Percentiles rank a stretch among this genome's conserved stretches.
phyloP scores from a whole-genome alignment of 2,329 filamentous ascomycete genomes.

The Podosphaera leucotricha region DNA sequence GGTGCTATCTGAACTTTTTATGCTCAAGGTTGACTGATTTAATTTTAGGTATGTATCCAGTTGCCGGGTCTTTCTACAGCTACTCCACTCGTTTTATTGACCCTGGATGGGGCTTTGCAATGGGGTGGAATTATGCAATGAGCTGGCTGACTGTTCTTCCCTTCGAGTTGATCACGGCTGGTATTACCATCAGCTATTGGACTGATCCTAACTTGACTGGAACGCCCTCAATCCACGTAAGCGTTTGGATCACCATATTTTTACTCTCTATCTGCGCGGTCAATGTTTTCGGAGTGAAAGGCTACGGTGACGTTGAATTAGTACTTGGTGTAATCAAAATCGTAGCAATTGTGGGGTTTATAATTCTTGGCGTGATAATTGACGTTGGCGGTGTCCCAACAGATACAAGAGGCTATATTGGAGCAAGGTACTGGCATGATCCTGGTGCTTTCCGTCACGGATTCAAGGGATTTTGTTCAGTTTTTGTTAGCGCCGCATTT shows the following conservation, averaged over 20 bases:
- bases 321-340: slow-evolving; percentile 72
- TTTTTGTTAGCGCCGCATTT: slow-evolving; percentile 56
- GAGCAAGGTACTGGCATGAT: slow-evolving; percentile 52
- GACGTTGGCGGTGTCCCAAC: slow-evolving; percentile 10
- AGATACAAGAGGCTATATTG: slow-evolving; percentile 27
- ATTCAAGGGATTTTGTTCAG: slow-evolving; percentile 54
- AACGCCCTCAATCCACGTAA: slow-evolving; percentile 25
- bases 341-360: slow-evolving; percentile 64
- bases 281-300: slow-evolving; percentile 72
- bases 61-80: slow-evolving; percentile 75
- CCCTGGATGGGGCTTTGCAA: slow-evolving; percentile 81
- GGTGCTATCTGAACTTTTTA: neutral
- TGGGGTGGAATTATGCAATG: slow-evolving; percentile 82
- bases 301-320: slow-evolving; percentile 84
- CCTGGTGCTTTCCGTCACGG: slow-evolving; percentile 67
- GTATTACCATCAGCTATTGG: slow-evolving; percentile 70
- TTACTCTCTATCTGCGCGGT: slow-evolving; percentile 53
- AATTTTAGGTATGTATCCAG: slow-evolving; percentile 41
- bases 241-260: slow-evolving; percentile 69
- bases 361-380: slow-evolving; percentile 27
- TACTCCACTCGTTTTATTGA: slow-evolving; percentile 90
- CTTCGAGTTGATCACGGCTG: slow-evolving; percentile 67
- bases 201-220: slow-evolving; percentile 22
- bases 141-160: slow-evolving; percentile 73
- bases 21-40: neutral